These are phyloP conservation scores for Claviceps digitariae DNA, from an alignment of 2,329 filamentous ascomycete species.

Conservation along the genomic window DNA sequence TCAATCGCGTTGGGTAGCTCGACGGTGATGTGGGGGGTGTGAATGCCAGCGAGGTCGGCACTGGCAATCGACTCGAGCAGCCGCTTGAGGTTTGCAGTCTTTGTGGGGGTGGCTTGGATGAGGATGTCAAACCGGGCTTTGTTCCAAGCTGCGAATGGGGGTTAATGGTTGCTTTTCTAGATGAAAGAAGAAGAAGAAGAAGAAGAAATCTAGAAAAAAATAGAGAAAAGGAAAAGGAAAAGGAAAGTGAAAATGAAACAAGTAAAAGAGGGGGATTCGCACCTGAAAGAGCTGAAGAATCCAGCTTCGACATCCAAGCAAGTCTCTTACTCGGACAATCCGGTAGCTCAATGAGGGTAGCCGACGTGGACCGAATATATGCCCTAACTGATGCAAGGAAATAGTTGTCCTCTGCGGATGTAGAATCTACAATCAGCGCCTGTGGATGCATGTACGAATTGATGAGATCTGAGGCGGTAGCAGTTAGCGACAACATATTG, in stretches of 20 bases:
- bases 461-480: slow-evolving; percentile 40
- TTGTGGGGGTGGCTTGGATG: slow-evolving; percentile 57
- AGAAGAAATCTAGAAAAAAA: too few relatives aligned
- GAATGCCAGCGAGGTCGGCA: slow-evolving; percentile 62
- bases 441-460: slow-evolving; percentile 64
- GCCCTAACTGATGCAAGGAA: slow-evolving; percentile 48
- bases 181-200: too few relatives aligned
- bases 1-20: slow-evolving; percentile 68
- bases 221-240: too few relatives aligned
- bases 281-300: slow-evolving; percentile 57
- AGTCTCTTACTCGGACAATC: slow-evolving; percentile 46
- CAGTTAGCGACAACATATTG: background rate
- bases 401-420: slow-evolving; percentile 50
- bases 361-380: slow-evolving; percentile 35
- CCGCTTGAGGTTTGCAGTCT: slow-evolving; percentile 61
- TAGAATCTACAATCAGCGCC: slow-evolving; percentile 59
- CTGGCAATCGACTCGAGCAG: slow-evolving; percentile 61
- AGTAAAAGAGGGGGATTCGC: slow-evolving; percentile 8
- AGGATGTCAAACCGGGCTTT: slow-evolving; percentile 67
- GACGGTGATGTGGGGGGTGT: slow-evolving; percentile 63
- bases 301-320: slow-evolving; percentile 66
- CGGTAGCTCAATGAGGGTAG: slow-evolving; percentile 66
- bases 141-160: slow-evolving; percentile 53
- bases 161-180: background rate
- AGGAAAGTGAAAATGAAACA: background rate